Evolutionary conservation across 2,329 filamentous ascomycete species (phyloP), one percentile per base, ranked within the genome.

Genomic region (Aspergillus luchuensis): DNA sequence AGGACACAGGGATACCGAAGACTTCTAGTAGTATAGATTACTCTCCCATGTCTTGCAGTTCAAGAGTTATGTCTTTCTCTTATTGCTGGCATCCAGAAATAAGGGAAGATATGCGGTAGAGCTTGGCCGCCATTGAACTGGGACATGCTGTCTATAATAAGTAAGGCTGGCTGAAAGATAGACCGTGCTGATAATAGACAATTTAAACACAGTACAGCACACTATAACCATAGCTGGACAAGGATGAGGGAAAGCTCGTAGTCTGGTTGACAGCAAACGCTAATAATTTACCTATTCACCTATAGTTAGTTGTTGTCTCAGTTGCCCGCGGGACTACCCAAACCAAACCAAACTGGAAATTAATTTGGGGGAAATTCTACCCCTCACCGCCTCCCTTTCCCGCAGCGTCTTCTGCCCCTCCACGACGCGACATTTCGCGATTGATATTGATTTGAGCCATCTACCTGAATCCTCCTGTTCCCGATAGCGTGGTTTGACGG

Each of bases 331-430:
- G 41, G 41, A 21, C 21, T 8, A 7, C 11, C 19, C 17, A 45
- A 45, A 21, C 17, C 41, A 45, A 43, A n/a, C 25, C 50, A 19
- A 17, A 38, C 19, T n/a, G 30, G n/a, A n/a, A 19, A 38, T 4
- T 4, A 15, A 36, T 41, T 45, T 17, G 39, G 23, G 28, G 48
- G 23, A 17, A 57, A 41, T 36, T 23, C 28, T n/a, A 17, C 21
- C 21, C 36, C 49, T 64, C 63, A 67, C 65, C 65, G 65, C 65
- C 62, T 67, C 49, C 60, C n/a, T 47, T 53, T 64, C 45, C 53
- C 30, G 53, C 54, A 47, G 19, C 51, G 38, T 55, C 51, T 47
- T 48, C 60, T 64, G 61, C 65, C 63, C 65, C 64, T 61, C 64
- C 60, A 58, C 57, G 39, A 65, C 66, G 66, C 64, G 64, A 63